These are phyloP conservation scores for Boletus nobilissimus DNA, from an alignment of 1,284 basidiomycete genomes.

Conservation along the genomic window DNA sequence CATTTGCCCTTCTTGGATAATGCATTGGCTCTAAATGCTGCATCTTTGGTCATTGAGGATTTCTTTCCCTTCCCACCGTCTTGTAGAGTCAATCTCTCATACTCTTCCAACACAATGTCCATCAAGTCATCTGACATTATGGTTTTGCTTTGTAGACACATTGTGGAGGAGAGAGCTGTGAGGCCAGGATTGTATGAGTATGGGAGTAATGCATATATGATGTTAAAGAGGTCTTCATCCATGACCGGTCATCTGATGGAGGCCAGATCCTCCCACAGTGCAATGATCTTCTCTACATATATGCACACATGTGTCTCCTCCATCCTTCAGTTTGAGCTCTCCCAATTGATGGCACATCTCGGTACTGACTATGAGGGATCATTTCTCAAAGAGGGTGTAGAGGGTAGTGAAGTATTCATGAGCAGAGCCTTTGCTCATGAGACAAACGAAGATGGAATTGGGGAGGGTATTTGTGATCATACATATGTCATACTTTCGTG, in stretches of 20 bases:
- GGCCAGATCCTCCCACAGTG: background rate
- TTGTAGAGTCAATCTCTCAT: background rate
- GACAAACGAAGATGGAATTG: background rate
- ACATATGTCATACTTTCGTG: background rate
- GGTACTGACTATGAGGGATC: background rate
- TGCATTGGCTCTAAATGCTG: background rate
- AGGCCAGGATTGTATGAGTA: no score
- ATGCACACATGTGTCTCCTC: background rate
- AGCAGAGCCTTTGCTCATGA: background rate
- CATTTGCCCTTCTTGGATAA: background rate
- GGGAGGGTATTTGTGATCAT: background rate
- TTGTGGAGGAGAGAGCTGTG: background rate
- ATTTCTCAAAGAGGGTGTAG: background rate
- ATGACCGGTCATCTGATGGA: background rate
- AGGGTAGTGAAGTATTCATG: background rate
- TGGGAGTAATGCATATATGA: background rate
- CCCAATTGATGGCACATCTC: background rate
- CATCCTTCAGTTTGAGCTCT: background rate
- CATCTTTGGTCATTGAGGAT: background rate
- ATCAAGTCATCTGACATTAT: background rate
- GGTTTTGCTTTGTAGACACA: background rate
- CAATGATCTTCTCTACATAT: background rate
- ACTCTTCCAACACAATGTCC: background rate
- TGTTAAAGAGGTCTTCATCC: background rate
- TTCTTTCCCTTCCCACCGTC: background rate